phyloP scores from a whole-genome alignment of 148 eudicot genomes.

The Tetragonia tetragonoides region DNA sequence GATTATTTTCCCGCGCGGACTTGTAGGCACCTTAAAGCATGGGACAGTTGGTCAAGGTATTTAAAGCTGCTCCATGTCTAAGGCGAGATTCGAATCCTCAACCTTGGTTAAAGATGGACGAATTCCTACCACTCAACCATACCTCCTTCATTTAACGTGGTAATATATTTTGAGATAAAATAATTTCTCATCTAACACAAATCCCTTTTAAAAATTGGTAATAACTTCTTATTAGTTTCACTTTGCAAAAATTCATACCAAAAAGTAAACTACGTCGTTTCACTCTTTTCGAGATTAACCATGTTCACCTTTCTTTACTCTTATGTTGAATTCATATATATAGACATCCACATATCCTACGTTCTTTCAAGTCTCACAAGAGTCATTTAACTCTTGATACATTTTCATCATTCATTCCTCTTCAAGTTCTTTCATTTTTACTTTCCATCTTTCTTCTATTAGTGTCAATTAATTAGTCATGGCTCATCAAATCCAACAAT shows the following conservation, averaged over 20 bases:
- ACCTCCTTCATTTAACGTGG: too few species aligned
- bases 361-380: conserved; percentile 12
- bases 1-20: too few species aligned
- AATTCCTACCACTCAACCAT: too few species aligned
- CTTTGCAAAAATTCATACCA: background rate
- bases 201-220: conserved; percentile 5
- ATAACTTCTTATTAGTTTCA: background rate
- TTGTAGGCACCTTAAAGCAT: too few species aligned
- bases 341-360: conserved; percentile 12
- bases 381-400: conserved; percentile 37
- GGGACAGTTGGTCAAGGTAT: too few species aligned
- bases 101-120: too few species aligned
- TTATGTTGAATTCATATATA: conserved; percentile 22
- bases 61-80: too few species aligned
- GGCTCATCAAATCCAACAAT: conserved; percentile 46
- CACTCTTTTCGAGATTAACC: conserved; percentile 38
- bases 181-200: too few species aligned
- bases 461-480: conserved; percentile 20
- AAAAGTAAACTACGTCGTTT: conserved; percentile 14
- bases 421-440: background rate
- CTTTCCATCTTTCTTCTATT: background rate
- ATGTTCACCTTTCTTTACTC: conserved; percentile 30
- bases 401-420: background rate
- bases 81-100: too few species aligned
- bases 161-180: too few species aligned